A percentile compares a stretch with the other conserved stretches of the same genome.
Conservation (phyloP, 352 stramenopile species). For the Phytophthora tubulina region DNA sequence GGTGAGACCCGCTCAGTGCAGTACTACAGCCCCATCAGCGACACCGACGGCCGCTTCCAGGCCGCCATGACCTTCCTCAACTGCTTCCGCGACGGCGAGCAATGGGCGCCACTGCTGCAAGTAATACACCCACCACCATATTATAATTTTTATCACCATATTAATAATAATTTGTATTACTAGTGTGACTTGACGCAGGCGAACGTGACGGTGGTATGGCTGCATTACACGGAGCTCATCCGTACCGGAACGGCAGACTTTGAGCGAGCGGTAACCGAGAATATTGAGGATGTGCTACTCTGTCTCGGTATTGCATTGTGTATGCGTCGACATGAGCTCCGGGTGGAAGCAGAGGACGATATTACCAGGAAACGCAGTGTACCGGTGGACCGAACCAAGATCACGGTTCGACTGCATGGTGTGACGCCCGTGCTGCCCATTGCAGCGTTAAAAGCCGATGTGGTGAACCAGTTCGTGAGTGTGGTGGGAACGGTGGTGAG, state of each 20-base stretch:
- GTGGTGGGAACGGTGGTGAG: slow-evolving; percentile 79
- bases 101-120: slow-evolving; percentile 64
- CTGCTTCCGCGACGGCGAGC: slow-evolving; percentile 58
- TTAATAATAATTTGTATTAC: slow-evolving; percentile 3
- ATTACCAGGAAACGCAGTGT: slow-evolving; percentile 48
- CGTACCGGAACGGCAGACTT: slow-evolving; percentile 60
- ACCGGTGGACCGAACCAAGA: slow-evolving; percentile 62
- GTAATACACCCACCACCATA: slow-evolving; percentile 11
- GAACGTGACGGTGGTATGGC: slow-evolving; percentile 60
- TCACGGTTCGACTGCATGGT: slow-evolving; percentile 67
- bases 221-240: slow-evolving; percentile 65
- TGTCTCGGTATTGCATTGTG: slow-evolving; percentile 77
- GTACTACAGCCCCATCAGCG: slow-evolving; percentile 62
- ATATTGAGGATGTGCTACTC: slow-evolving; percentile 65
- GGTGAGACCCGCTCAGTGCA: slow-evolving; percentile 53
- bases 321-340: slow-evolving; percentile 68
- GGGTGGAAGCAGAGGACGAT: slow-evolving; percentile 61
- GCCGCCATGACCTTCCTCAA: slow-evolving; percentile 65
- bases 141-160: not conserved
- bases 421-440: slow-evolving; percentile 77
- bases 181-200: slow-evolving; percentile 63
- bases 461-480: slow-evolving; percentile 85
- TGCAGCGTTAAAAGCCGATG: slow-evolving; percentile 76
- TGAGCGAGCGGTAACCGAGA: slow-evolving; percentile 62
- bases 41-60: slow-evolving; percentile 65